Conservation (phyloP, 257 asterid genomes). For the Lithospermum erythrorhizon region DNA sequence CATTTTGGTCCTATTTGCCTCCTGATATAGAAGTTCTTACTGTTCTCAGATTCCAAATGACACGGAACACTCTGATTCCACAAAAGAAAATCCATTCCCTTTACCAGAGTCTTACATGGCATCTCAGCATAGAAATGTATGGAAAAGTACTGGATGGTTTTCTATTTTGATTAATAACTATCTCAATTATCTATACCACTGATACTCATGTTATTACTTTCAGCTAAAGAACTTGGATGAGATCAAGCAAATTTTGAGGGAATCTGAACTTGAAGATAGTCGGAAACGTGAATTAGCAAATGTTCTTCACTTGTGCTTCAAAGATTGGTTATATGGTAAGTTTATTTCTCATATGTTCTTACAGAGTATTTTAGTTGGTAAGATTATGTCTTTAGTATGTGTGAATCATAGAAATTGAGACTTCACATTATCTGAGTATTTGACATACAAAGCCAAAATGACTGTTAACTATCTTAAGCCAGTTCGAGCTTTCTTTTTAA, state of each 20-base stretch:
- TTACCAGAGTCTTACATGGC: slow-evolving; percentile 74
- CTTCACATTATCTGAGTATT: too few relatives aligned
- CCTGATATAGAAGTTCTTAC: slow-evolving; percentile 10
- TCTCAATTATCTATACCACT: slow-evolving; percentile 5
- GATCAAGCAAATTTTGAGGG: slow-evolving; percentile 64
- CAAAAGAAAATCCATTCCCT: slow-evolving; percentile 70
- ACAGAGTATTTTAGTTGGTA: neutral
- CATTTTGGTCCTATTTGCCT: neutral
- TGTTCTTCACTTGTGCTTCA: slow-evolving; percentile 77
- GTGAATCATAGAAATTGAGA: too few relatives aligned
- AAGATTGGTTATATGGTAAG: slow-evolving; percentile 94
- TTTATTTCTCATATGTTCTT: neutral
- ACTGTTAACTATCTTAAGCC: too few relatives aligned
- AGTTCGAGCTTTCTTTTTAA: too few relatives aligned
- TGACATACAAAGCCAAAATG: too few relatives aligned
- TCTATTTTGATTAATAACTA: neutral
- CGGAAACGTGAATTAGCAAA: slow-evolving; percentile 74
- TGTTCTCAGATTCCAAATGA: slow-evolving; percentile 64
- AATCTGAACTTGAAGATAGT: slow-evolving; percentile 74
- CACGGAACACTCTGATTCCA: slow-evolving; percentile 50
- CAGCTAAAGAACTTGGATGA: slow-evolving; percentile 67
- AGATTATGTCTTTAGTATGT: neutral
- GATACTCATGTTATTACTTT: slow-evolving; percentile 13
- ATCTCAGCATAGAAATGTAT: slow-evolving; percentile 75
- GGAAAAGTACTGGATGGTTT: slow-evolving; percentile 4